phyloP scores from a whole-genome alignment of 2,329 filamentous ascomycete species.

The Hypomyces perniciosus region DNA sequence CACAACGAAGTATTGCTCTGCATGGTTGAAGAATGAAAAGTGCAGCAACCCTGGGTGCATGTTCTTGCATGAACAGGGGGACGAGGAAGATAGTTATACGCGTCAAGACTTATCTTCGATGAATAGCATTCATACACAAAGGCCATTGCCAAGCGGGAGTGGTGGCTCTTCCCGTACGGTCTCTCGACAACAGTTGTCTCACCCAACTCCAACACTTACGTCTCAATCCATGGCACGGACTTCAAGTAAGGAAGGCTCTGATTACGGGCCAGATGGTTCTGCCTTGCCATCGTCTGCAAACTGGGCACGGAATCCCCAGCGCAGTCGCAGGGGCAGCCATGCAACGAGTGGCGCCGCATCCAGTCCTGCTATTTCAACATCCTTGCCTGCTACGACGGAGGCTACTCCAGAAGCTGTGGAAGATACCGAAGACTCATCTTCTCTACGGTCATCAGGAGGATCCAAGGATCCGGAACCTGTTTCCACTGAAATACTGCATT shows the following conservation, averaged over 20 bases:
- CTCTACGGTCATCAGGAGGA: conserved; percentile 8
- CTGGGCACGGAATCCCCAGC: conserved; percentile 72
- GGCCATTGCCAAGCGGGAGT: conserved; percentile 50
- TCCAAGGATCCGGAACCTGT: not conserved
- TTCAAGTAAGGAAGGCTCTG: conserved; percentile 70
- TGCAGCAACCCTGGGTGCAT: conserved; percentile 97
- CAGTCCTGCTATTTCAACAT: conserved; percentile 68
- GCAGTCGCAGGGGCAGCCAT: conserved; percentile 67
- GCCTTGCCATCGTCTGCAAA: conserved; percentile 90
- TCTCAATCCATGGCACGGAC: conserved; percentile 67
- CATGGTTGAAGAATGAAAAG: conserved; percentile 87
- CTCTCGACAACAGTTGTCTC: conserved; percentile 44
- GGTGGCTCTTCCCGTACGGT: conserved; percentile 48
- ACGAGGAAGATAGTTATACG: conserved; percentile 95
- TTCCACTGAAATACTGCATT: not conserved
- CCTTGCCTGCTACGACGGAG: conserved; percentile 49
- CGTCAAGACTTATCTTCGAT: conserved; percentile 90
- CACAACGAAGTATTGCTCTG: conserved; percentile 98
- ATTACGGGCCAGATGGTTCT: conserved; percentile 69
- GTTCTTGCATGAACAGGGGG: conserved; percentile 96
- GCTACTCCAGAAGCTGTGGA: conserved; percentile 39
- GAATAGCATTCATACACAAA: conserved; percentile 80
- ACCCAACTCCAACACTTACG: conserved; percentile 34
- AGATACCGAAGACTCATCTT: conserved; percentile 19
- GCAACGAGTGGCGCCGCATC: conserved; percentile 75